Base-by-base conservation (phyloP, 2,329 filamentous ascomycete genomes). In the Botrytis fragariae region DNA sequence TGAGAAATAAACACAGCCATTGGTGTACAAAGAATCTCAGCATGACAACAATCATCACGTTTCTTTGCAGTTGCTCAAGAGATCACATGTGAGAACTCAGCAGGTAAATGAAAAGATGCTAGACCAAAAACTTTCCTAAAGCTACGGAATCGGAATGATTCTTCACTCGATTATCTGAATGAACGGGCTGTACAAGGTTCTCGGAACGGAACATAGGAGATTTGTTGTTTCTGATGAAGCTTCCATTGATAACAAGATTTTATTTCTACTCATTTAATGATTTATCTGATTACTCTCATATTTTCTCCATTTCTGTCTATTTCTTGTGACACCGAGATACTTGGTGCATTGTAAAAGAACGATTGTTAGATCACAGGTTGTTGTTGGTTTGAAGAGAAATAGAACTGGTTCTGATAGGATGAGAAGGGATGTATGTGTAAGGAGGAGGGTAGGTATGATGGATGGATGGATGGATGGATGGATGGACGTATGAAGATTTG, bases 191-290 rank as follows among this genome's bases (percentile, higher is more conserved):
- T 37, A 65, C 42, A 22, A 20, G 18, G 62, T 25, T 39, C 29
- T 48, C 63, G 63, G 63, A 18, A 48, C 63, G 65, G 65, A 57
- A 69, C 14, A 32, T 44, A 69, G 65, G 65, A 42, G 65, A 68
- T 32, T 68, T 29, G 25, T 54, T 54, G 48, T 57, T 68, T 42
- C 25, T 42, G 32, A 10, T 42, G 18, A 42, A 32, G 10, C n/a
- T 54, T 18, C 16, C 16, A 37, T 67, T 67, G 64, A 67, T 54
- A 67, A 39, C 16, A 39, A 54, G 44, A 67, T 54, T 54, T 39
- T 48, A 8, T 14, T 14, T 51, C 22, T n/a, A 22, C 35, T 65
- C 25, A 25, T 29, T 65, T 25, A 29, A 7, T 45, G 5, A n/a
- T 65, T 54, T 37, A 10, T 25, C 16, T 65, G 18, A 8, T 25